Evolutionary conservation across 352 stramenopile species (phyloP).

Genomic region (Globisporangium paddicum): DNA sequence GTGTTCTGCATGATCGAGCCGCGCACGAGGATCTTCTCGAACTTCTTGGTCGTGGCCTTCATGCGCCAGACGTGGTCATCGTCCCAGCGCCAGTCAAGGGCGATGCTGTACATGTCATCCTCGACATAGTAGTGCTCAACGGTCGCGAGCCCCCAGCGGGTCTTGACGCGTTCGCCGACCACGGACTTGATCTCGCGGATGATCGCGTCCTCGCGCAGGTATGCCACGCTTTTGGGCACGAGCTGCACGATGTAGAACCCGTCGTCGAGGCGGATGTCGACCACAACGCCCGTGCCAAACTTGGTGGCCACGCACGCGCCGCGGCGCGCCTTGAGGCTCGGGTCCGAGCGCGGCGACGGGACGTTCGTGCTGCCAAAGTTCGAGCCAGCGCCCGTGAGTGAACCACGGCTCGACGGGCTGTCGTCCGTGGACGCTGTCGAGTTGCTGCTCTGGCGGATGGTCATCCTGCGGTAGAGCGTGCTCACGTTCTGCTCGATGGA

Average conservation of each 20-base stretch:
- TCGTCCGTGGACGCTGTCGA: constrained; percentile 18
- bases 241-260: constrained; percentile 74
- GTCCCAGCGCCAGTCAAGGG: constrained; percentile 85
- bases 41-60: constrained; percentile 89
- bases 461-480: constrained; percentile 51
- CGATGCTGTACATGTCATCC: constrained; percentile 88
- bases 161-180: constrained; percentile 82
- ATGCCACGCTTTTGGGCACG: constrained; percentile 65
- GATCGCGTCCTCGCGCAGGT: constrained; percentile 60
- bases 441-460: constrained; percentile 36
- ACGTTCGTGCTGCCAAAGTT: constrained; percentile 9
- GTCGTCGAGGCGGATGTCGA: constrained; percentile 69
- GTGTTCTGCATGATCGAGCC: constrained; percentile 73
- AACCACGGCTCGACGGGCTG: constrained; percentile 13
- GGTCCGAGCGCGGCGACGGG: constrained; percentile 27
- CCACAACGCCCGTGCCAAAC: constrained; percentile 69
- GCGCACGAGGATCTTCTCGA: constrained; percentile 66
- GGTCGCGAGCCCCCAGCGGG: constrained; percentile 75
- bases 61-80: constrained; percentile 87
- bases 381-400: constrained; percentile 19
- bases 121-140: constrained; percentile 84
- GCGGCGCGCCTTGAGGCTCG: constrained; percentile 36
- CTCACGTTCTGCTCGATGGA: constrained; percentile 50
- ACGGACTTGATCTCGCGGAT: constrained; percentile 80
- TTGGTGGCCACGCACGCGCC: constrained; percentile 68